Conservation (phyloP, 306 rosid genomes). For the Quillaja saponaria region DNA sequence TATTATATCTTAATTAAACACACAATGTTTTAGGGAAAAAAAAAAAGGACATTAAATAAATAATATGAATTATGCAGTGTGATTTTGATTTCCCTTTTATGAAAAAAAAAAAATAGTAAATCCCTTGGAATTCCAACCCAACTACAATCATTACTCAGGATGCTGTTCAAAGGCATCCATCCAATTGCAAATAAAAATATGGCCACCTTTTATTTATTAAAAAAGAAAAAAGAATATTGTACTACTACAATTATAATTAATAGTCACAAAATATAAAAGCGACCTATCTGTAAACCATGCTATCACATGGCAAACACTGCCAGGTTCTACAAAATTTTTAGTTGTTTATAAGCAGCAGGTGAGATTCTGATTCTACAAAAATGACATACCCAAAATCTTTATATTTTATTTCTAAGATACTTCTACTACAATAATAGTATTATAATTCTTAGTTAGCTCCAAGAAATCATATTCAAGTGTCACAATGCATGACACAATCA, state of each 20-base stretch:
- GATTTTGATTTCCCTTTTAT: too few species aligned
- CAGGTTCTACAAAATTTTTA: slow-evolving; percentile 8
- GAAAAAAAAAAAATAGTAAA: too few species aligned
- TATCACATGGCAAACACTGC: slow-evolving; percentile 39
- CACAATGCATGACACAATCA: slow-evolving; percentile 28
- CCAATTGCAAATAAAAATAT: slow-evolving; percentile 29
- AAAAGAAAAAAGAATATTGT: not conserved
- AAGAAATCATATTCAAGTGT: slow-evolving; percentile 25
- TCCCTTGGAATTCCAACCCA: too few species aligned
- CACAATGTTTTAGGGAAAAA: too few species aligned
- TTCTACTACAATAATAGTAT: slow-evolving; percentile 27
- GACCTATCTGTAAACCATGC: slow-evolving; percentile 40
- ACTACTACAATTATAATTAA: slow-evolving; percentile 24
- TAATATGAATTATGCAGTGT: too few species aligned
- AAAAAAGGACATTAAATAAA: too few species aligned
- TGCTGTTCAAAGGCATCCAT: slow-evolving; percentile 38
- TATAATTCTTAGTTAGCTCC: slow-evolving; percentile 9
- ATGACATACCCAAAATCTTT: slow-evolving; percentile 7
- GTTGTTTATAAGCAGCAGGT: slow-evolving; percentile 4
- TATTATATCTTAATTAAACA: too few species aligned
- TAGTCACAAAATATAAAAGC: slow-evolving; percentile 28
- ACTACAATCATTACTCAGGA: slow-evolving; percentile 33
- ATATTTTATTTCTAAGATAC: not conserved
- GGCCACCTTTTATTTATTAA: slow-evolving; percentile 17
- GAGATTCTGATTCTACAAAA: slow-evolving; percentile 53